Evolutionary conservation across 352 stramenopile genomes (phyloP), one percentile per base, ranked within the genome.

Genomic region (Pythium guiyangense): DNA sequence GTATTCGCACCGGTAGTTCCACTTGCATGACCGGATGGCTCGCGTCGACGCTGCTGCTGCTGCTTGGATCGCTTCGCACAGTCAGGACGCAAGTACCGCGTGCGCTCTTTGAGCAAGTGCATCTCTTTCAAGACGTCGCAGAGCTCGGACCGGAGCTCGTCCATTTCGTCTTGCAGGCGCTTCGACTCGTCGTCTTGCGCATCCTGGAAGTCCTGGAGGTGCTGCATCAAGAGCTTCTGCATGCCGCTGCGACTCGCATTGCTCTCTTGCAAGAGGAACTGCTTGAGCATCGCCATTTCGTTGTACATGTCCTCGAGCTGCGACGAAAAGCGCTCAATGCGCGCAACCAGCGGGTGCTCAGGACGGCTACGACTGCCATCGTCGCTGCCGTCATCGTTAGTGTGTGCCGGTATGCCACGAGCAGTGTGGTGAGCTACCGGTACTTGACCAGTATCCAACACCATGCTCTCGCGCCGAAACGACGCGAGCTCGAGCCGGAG

Each of bases 41-140:
- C 15, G 4, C 18, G 39, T 14, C 18, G 39, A 18, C 20, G 43
- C 20, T 11, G 43, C 27, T 52, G 43, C 27, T 52, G 49, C 22
- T 44, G 17, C 39, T 25, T 26, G 10, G 40, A 34, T 8, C 42
- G 31, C 42, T 47, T 34, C 4, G 22, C n/a, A 15, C 57, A 63
- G 3, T 56, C 56, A 2, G 73, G 78, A 34, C 79, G 71, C 20
- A 89, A 39, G n/a, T 86, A 84, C 60, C 86, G 85, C 35, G 79
- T 86, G 10, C 79, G 68, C 52, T 89, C 79, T 52, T 89, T 89
- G 11, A 87, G 58, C 48, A 77, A 55, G 59, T 89, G 79, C 54
- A 87, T 74, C 45, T 89, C 79, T 40, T 83, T 86, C 6, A 87
- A 58, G 50, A 87, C 69, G 20, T 74, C 73, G 34, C 75, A 84